Percentiles rank a stretch among this genome's conserved stretches.
These are phyloP conservation scores for Penicillium sp. DNA, from an alignment of 2,329 filamentous ascomycete genomes.

Conservation along the genomic window DNA sequence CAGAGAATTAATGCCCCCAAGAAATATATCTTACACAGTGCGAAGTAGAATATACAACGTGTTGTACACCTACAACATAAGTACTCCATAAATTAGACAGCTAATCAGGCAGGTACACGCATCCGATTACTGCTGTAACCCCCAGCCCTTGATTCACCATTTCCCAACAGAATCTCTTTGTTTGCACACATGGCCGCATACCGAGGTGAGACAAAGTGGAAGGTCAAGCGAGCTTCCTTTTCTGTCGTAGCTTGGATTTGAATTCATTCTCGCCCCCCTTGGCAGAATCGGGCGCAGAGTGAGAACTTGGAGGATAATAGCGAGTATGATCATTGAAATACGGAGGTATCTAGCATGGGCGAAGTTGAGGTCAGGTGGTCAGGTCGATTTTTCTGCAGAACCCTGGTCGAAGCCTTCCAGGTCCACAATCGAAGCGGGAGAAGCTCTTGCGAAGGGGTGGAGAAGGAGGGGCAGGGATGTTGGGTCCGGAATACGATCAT, in stretches of 20 bases:
- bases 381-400: slow-evolving; percentile 27
- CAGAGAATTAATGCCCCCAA: slow-evolving; percentile 1
- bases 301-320: not conserved
- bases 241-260: slow-evolving; percentile 14
- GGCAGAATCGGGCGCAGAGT: not conserved
- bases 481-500: slow-evolving; percentile 13
- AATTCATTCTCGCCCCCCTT: slow-evolving; percentile 8
- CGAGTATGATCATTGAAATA: not conserved
- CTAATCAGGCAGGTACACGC: not conserved
- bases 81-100: not conserved
- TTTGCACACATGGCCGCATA: slow-evolving; percentile 1
- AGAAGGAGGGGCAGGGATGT: slow-evolving; percentile 27
- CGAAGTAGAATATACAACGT: too few species aligned
- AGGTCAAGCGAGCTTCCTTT: slow-evolving; percentile 24
- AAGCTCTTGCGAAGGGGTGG: slow-evolving; percentile 39
- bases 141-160: not conserved
- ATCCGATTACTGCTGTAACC: not conserved
- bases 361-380: slow-evolving; percentile 8
- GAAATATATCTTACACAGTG: too few species aligned
- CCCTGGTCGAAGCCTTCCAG: slow-evolving; percentile 29
- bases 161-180: not conserved
- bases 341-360: slow-evolving; percentile 1
- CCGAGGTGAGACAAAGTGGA: slow-evolving; percentile 19
- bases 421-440: slow-evolving; percentile 42
- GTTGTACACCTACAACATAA: not conserved